Percentiles rank a stretch among this genome's conserved stretches.
Evolutionary conservation across 805 yeast species (phyloP).

Genomic region (Candida sanyiensis): DNA sequence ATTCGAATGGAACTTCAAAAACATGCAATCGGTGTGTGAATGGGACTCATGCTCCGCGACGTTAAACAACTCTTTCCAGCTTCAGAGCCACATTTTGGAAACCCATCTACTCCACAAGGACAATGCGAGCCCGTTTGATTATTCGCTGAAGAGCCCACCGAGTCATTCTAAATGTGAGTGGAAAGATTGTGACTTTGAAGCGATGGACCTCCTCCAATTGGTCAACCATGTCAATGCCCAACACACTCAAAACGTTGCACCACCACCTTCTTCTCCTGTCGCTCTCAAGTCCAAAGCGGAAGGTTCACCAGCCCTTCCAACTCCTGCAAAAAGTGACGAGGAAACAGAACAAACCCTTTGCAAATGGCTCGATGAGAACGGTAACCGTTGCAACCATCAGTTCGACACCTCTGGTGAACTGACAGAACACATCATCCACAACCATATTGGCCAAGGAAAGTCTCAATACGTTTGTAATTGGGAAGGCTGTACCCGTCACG

Average conservation of each 20-base stretch:
- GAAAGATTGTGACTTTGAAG: conserved; percentile 60
- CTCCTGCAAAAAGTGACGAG: not conserved
- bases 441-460: conserved; percentile 73
- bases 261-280: conserved; percentile 1
- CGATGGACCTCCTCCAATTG: conserved; percentile 47
- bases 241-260: too few relatives aligned
- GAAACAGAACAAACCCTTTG: conserved; percentile 17
- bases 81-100: conserved; percentile 48
- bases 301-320: not conserved
- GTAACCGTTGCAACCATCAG: conserved; percentile 37
- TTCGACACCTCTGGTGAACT: conserved; percentile 56
- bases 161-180: conserved; percentile 52
- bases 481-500: conserved; percentile 66
- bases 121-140: not conserved
- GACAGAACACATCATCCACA: conserved; percentile 61
- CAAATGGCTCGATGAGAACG: conserved; percentile 20
- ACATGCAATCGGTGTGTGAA: conserved; percentile 47
- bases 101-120: conserved; percentile 37
- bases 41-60: conserved; percentile 60
- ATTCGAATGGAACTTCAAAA: conserved; percentile 28
- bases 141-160: conserved; percentile 9
- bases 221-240: conserved; percentile 51
- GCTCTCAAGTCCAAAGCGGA: not conserved
- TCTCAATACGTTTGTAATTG: conserved; percentile 68
- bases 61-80: conserved; percentile 33